Base-by-base conservation (phyloP, 257 asterid species). In the Petunia axillaris region DNA sequence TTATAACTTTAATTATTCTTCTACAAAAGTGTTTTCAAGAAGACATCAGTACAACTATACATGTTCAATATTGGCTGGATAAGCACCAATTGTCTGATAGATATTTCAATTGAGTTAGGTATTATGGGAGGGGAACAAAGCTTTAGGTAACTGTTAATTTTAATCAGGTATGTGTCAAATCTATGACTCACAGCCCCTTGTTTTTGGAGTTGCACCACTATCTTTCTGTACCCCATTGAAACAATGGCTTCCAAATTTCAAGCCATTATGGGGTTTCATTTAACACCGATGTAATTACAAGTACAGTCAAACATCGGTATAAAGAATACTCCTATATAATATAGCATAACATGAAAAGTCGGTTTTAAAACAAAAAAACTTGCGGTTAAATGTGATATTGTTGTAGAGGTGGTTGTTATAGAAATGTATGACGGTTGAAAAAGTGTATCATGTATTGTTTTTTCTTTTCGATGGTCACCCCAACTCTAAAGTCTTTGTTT, bases 131-230 rank as follows among this genome's bases (percentile, higher is more conserved):
- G 84, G 87, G 91, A 83, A 84, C 91, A 86, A 87, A 80, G 53
- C 44, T 77, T 92, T 89, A 89, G 97, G 96, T 89, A 91, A 84
- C 53, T 84, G 91, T 91, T 91, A 55, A 86, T 87, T 85, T 40
- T 54, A 80, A 81, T 93, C 87, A 16, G 94, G 96, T 88, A 87
- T n/a, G 68, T 82, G 97, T 93, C 94, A 84, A 87, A 88, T 92
- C 91, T 77, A 50, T 73, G 78, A 50, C 48, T 73, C 6, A 59
- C 79, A 84, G 48, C 82, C 79, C 50, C 37, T 36, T 50, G 41
- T 38, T 41, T 73, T 37, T 81, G 50, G 13, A 62, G 64, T 68
- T 68, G 6, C 2, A 6, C 44, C 9, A 73, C 36, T 73, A 48
- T 1, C 62, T 71, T 73, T 13, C 1, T 41, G 7, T 64, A 64